A percentile compares a stretch with the other conserved stretches of the same genome.
Evolutionary conservation across 1,284 basidiomycete species (phyloP).

Genomic region (Tilletia caries): DNA sequence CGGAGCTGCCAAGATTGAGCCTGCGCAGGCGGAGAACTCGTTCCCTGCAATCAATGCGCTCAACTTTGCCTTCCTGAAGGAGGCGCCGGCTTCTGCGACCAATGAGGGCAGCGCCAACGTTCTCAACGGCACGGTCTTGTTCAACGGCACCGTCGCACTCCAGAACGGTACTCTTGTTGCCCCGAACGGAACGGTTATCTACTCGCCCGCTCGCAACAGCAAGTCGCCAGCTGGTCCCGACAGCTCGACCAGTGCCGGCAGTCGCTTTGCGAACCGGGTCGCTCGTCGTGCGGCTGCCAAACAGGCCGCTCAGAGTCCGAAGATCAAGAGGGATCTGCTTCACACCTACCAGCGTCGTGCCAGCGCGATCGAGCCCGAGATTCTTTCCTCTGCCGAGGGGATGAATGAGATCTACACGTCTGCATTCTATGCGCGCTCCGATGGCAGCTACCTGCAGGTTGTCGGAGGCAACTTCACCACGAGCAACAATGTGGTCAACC

Average conservation of each 20-base stretch:
- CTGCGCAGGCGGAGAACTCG: conserved; percentile 46
- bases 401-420: conserved; percentile 81
- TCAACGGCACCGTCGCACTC: background rate
- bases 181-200: background rate
- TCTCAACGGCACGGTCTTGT: background rate
- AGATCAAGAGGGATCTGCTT: background rate
- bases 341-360: background rate
- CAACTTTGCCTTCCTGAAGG: conserved; percentile 37
- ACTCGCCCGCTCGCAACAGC: background rate
- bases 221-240: background rate
- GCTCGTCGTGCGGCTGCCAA: conserved; percentile 5
- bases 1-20: conserved; percentile 55
- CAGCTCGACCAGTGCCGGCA: background rate
- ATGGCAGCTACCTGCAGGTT: conserved; percentile 61
- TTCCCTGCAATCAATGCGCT: conserved; percentile 36
- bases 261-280: background rate
- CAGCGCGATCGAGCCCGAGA: conserved; percentile 58
- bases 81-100: background rate
- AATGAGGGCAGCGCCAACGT: background rate
- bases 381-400: conserved; percentile 60
- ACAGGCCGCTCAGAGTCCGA: background rate
- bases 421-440: conserved; percentile 79
- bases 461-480: conserved; percentile 88
- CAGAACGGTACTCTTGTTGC: background rate
- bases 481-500: conserved; percentile 58